Evolutionary conservation across 225 moss, liverwort and hornwort species (phyloP), one percentile per base, ranked within the genome.

Genomic region (Neckera pumila): DNA sequence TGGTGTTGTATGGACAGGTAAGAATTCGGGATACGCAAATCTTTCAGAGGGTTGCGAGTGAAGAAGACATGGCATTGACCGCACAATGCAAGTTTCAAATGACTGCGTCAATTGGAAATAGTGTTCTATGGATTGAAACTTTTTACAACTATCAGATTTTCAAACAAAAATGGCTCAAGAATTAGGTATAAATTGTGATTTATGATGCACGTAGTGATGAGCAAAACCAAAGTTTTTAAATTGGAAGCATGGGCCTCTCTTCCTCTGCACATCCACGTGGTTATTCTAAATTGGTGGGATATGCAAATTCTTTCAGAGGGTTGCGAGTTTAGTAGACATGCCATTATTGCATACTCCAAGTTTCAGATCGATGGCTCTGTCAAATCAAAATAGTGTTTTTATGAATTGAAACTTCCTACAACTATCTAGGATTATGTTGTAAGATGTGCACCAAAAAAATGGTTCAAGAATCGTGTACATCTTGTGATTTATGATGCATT

Each of bases 1-100:
- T 97, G 86, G 64, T 94, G 81, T 86, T 96, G 57, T 86, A 90
- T 64, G 97, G 96, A n/a, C 91, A 89, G 87, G 92, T 95, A 84
- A 51, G 81, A 75, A 51, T 75, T 56, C 31, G 72, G 79, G 31
- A 65, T 72, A 59, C 72, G 23, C 64, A 36, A 72, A 79, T 56
- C 56, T 79, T 79, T 57, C 16, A 26, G 61, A 67, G 60, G 42
- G 26, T 86, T 65, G 64, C 28, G 40, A 86, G 40, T 30, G 36
- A 15, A 14, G 36, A 15, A 62, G 51, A 76, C 56, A 42, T 79
- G 36, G 31, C 86, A 51, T 77, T 17, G 65, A 40, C 38, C 5
- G 47, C 47, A 47, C 4, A 15, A 17, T 60, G 14, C 62, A 14
- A 61, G 61, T 47, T 54, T 84, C 69, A 54, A 56, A 6, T 56